Evolutionary conservation across 805 yeast genomes (phyloP).

Genomic region (Starmera quercuum): DNA sequence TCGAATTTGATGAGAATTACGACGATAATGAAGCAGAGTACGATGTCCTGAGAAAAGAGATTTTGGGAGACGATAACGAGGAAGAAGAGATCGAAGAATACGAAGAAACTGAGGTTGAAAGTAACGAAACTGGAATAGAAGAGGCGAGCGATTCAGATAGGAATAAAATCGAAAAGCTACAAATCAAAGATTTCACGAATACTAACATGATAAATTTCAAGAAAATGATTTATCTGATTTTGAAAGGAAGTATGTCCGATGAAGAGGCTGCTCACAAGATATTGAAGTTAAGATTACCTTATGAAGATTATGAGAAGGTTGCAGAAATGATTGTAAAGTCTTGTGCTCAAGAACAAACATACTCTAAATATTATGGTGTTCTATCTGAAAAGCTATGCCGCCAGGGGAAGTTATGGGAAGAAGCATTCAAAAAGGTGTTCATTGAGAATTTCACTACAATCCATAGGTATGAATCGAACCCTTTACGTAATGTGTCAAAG

Average conservation of each 20-base stretch:
- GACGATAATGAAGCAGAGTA: slow-evolving; percentile 44
- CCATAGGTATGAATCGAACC: slow-evolving; percentile 64
- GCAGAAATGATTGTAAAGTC: slow-evolving; percentile 72
- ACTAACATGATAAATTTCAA: slow-evolving; percentile 56
- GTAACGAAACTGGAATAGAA: slow-evolving; percentile 10
- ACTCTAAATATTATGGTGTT: slow-evolving; percentile 77
- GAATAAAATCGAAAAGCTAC: slow-evolving; percentile 8
- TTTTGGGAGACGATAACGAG: slow-evolving; percentile 19
- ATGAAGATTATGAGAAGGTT: slow-evolving; percentile 40
- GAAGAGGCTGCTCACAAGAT: slow-evolving; percentile 92
- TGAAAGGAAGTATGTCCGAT: slow-evolving; percentile 85
- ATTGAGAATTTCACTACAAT: slow-evolving; percentile 44
- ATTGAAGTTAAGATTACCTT: slow-evolving; percentile 38
- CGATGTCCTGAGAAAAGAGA: slow-evolving; percentile 20
- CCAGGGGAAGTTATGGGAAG: slow-evolving; percentile 48
- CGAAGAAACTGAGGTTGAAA: slow-evolving; percentile 29
- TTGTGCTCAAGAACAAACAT: slow-evolving; percentile 80
- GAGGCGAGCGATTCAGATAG: slow-evolving; percentile 10
- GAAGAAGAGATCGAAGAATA: slow-evolving; percentile 39
- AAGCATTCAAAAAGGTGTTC: slow-evolving; percentile 46
- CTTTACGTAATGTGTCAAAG: slow-evolving; percentile 71
- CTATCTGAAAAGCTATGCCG: slow-evolving; percentile 60
- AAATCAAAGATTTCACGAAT: slow-evolving; percentile 61
- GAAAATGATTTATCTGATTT: slow-evolving; percentile 69
- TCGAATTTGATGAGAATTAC: slow-evolving; percentile 43